Evolutionary conservation across 164 flowering plant species (phyloP).

Genomic region (Vitis rotundifolia): DNA sequence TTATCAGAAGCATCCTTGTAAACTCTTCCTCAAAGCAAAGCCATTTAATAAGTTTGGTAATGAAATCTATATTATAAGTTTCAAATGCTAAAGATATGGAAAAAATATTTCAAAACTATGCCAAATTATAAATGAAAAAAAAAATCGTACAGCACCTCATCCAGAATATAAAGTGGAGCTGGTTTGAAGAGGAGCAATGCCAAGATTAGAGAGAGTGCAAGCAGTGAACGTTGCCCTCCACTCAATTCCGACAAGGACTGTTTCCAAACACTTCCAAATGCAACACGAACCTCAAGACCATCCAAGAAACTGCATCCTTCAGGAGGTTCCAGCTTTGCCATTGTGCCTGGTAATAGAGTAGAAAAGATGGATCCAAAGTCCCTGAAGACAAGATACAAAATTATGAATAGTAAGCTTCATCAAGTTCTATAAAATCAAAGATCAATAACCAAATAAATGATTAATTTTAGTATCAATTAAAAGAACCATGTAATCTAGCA

Average conservation of each 20-base stretch:
- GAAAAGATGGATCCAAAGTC: conserved; percentile 99
- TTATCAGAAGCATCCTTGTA: too few relatives aligned
- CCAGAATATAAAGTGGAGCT: conserved; percentile 95
- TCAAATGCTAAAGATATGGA: too few relatives aligned
- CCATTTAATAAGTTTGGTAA: too few relatives aligned
- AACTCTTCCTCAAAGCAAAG: too few relatives aligned
- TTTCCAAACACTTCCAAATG: conserved; percentile 98
- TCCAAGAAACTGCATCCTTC: conserved; percentile 95
- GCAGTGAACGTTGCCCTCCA: conserved; percentile 96
- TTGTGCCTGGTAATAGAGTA: conserved; percentile 91
- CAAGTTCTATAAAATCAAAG: conserved; percentile 4
- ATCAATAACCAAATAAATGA: background rate
- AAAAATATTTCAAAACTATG: too few relatives aligned
- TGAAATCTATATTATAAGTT: too few relatives aligned
- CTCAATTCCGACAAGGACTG: conserved; percentile 96
- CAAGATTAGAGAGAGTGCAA: conserved; percentile 90
- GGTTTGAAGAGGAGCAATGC: conserved; percentile 98
- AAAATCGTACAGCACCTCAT: conserved; percentile 62
- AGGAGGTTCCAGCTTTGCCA: conserved; percentile 94
- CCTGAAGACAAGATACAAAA: conserved; percentile 35
- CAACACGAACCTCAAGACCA: conserved; percentile 98
- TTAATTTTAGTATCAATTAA: too few relatives aligned
- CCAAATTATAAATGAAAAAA: too few relatives aligned
- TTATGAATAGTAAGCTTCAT: background rate
- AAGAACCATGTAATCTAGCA: too few relatives aligned